A percentile compares a stretch with the other conserved stretches of the same genome.
phyloP scores from a whole-genome alignment of 495 filamentous ascomycete genomes.

The Podospora bellae-mahoneyi region DNA sequence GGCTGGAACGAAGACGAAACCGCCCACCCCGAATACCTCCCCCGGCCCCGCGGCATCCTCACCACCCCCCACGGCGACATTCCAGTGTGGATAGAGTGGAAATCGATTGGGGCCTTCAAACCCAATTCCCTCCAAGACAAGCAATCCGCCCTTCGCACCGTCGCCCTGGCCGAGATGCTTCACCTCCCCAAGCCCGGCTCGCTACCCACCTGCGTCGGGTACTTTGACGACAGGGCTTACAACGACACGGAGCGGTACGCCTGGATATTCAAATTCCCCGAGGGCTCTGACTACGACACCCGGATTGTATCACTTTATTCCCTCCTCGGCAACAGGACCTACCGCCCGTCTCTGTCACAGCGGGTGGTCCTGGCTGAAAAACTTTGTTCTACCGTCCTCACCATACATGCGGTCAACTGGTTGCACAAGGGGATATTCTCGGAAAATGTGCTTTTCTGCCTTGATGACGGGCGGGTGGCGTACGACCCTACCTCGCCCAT shows the following conservation, averaged over 20 bases:
- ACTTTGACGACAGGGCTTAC: conserved; percentile 30
- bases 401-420: conserved; percentile 55
- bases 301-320: conserved; percentile 24
- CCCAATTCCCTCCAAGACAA: conserved; percentile 20
- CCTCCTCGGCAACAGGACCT: conserved; percentile 10
- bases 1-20: conserved; percentile 19
- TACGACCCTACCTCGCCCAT: conserved; percentile 22
- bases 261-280: conserved; percentile 31
- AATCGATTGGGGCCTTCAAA: conserved; percentile 17
- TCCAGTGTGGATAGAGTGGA: conserved; percentile 38
- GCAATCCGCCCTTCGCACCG: conserved; percentile 26
- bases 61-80: conserved; percentile 13
- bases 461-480: neutral
- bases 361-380: conserved; percentile 24
- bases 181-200: conserved; percentile 28
- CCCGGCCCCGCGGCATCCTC: conserved; percentile 25
- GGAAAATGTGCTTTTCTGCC: conserved; percentile 51
- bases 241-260: conserved; percentile 22
- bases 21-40: conserved; percentile 13
- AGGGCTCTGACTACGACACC: conserved; percentile 20
- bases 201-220: conserved; percentile 31
- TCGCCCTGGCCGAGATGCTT: conserved; percentile 34
- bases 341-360: conserved; percentile 23
- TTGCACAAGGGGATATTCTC: conserved; percentile 56
- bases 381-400: conserved; percentile 28